phyloP scores from a whole-genome alignment of 2,329 filamentous ascomycete genomes.

The Fusarium brachygibbosum region DNA sequence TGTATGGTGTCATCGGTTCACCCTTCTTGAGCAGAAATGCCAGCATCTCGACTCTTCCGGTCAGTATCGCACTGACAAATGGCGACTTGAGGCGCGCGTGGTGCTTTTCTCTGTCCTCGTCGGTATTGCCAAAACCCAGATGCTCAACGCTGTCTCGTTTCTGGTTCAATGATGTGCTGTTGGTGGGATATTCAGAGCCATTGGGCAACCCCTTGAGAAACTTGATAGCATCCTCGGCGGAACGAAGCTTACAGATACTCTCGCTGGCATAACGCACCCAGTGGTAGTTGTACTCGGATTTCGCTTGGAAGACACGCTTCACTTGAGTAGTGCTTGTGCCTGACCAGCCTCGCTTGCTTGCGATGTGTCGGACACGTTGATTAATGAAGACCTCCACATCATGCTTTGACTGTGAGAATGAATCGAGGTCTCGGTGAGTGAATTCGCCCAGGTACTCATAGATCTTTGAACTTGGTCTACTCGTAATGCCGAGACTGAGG shows the following conservation, averaged over 20 bases:
- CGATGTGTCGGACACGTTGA: slow-evolving; percentile 30
- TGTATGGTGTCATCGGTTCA: slow-evolving; percentile 22
- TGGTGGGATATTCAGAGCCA: slow-evolving; percentile 20
- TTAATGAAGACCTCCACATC: slow-evolving; percentile 42
- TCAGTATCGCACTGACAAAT: slow-evolving; percentile 27
- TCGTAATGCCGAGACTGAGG: slow-evolving; percentile 19
- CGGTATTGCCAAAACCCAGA: slow-evolving; percentile 25
- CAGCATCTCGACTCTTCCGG: slow-evolving; percentile 32
- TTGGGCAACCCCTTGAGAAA: slow-evolving; percentile 38
- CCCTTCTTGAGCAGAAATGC: slow-evolving; percentile 31
- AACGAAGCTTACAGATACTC: slow-evolving; percentile 34
- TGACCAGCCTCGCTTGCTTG: slow-evolving; percentile 35
- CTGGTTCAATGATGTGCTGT: slow-evolving; percentile 4
- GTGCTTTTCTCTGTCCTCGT: slow-evolving; percentile 32
- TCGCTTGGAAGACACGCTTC: slow-evolving; percentile 35
- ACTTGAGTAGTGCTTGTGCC: slow-evolving; percentile 30
- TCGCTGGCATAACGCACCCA: slow-evolving; percentile 45
- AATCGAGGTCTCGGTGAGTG: slow-evolving; percentile 40
- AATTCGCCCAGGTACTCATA: slow-evolving; percentile 34
- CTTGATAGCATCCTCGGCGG: slow-evolving; percentile 42
- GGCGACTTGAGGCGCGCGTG: slow-evolving; percentile 30
- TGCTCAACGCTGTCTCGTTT: slow-evolving; percentile 17
- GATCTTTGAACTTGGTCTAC: slow-evolving; percentile 27
- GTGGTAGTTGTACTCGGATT: slow-evolving; percentile 44
- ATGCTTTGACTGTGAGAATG: slow-evolving; percentile 34